These are phyloP conservation scores for Cyclotella distinguenda DNA, from an alignment of 108 stramenopile species.

Conservation along the genomic window DNA sequence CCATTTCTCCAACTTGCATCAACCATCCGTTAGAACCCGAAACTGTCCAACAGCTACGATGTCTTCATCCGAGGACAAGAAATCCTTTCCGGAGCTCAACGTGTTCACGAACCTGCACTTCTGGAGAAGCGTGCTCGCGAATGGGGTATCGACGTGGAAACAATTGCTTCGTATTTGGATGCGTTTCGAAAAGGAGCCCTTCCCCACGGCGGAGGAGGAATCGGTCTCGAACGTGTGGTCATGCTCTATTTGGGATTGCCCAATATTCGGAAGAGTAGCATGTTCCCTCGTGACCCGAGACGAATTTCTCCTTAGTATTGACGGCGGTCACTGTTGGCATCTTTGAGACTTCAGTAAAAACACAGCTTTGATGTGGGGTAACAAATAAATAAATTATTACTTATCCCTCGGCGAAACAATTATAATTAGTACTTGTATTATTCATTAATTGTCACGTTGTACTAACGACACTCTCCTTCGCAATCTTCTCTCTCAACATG, in stretches of 20 bases:
- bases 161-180: constrained; percentile 90
- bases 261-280: constrained; percentile 95
- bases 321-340: background rate
- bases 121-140: constrained; percentile 89
- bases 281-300: constrained; percentile 99
- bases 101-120: constrained; percentile 95
- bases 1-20: background rate
- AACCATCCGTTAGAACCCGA: constrained; percentile 57
- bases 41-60: constrained; percentile 95
- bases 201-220: constrained; percentile 98
- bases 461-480: background rate
- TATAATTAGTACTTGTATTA: background rate
- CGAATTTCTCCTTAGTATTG: constrained; percentile 87
- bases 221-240: constrained; percentile 98
- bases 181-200: constrained; percentile 97
- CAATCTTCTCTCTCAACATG: constrained; percentile 22
- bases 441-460: background rate
- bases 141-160: constrained; percentile 86
- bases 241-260: constrained; percentile 97
- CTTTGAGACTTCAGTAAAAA: background rate
- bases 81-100: constrained; percentile 98
- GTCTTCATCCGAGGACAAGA: constrained; percentile 99
- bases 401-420: background rate
- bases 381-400: too few species aligned
- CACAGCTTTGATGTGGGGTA: too few species aligned